Base-by-base conservation (phyloP, 352 stramenopile genomes). In the Globisporangium mamillatum region DNA sequence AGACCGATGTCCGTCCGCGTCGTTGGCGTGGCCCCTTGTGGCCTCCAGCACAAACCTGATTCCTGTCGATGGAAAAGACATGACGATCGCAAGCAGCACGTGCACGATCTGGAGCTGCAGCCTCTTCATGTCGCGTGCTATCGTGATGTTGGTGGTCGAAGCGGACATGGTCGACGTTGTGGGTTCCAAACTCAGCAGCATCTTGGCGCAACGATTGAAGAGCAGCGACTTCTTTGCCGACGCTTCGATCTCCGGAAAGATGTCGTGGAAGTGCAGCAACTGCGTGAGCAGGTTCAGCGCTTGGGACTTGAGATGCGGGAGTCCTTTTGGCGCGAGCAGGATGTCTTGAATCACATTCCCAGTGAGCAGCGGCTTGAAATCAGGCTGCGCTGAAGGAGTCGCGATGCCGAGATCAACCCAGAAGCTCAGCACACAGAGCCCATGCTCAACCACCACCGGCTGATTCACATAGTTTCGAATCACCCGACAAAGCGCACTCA, bases 1-100 rank as follows among this genome's bases (percentile, higher is more conserved):
- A 0, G 80, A 91, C 20, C 76, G 74, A 62, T 89, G 74, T 0
- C 76, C 75, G 29, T 91, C 79, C 22, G 74, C 70, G 60, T 92
- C 82, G 24, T 68, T 75, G 0, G 73, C 58, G 7, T 79, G 68
- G 4, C 79, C 86, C 34, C 77, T 78, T n/a, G 86, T 92, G 64
- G 77, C 88, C 56, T 91, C 81, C 3, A 93, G 75, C 56, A 92
- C 82, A 20, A 92, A 91, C 8, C 83, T 78, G 54, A 89, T 79
- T 7, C 86, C 86, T 27, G 75, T 77, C 0, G 81, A 86, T 18
- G 86, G 86, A 46, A 86, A 89, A 5, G 72, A 79, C 44, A 82
- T 76, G 9, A 80, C 69, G 48, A 91, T 81, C 10, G 75, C 76
- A 1, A 90, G 54, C 60, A 93, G 75, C 9, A 92, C 56, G 54